A percentile compares a stretch with the other conserved stretches of the same genome.
phyloP scores from a whole-genome alignment of 2,329 filamentous ascomycete species.

The Cladorrhinum sp. region DNA sequence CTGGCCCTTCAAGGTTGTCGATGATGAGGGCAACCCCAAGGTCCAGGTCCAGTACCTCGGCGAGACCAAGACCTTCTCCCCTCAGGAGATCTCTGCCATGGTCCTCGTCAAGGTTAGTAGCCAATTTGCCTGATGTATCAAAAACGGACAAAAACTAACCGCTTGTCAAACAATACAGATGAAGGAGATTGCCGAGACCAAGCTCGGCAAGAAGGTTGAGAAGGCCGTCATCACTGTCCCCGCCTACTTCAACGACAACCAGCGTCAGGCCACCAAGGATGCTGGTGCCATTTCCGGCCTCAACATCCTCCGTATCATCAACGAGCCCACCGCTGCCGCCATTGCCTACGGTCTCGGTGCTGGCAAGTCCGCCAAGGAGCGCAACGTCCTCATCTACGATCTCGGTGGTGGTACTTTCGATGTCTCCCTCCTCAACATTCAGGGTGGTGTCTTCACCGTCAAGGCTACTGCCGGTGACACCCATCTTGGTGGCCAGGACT shows the following conservation, averaged over 20 bases:
- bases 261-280: conserved; percentile 99
- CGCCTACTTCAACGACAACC: conserved; percentile 99
- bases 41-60: conserved; percentile 95
- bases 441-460: conserved; percentile 98
- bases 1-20: conserved; percentile 98
- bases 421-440: conserved; percentile 98
- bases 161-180: conserved; percentile 56
- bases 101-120: conserved; percentile 84
- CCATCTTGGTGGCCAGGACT: conserved; percentile 92
- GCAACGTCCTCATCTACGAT: conserved; percentile 99
- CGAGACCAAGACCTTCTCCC: conserved; percentile 93
- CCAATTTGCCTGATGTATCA: background rate
- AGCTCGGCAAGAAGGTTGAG: conserved; percentile 97
- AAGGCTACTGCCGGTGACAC: conserved; percentile 98
- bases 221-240: conserved; percentile 99
- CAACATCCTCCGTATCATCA: conserved; percentile 99
- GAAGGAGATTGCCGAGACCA: conserved; percentile 98
- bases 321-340: conserved; percentile 97
- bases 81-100: conserved; percentile 99
- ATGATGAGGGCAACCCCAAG: conserved; percentile 82
- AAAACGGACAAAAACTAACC: conserved; percentile 9
- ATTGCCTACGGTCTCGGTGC: conserved; percentile 97
- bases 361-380: conserved; percentile 95
- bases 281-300: conserved; percentile 95
- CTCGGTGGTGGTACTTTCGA: conserved; percentile 99